Evolutionary conservation across 2,329 filamentous ascomycete genomes (phyloP), one percentile per base, ranked within the genome.

Genomic region (Sclerotinia glacialis): DNA sequence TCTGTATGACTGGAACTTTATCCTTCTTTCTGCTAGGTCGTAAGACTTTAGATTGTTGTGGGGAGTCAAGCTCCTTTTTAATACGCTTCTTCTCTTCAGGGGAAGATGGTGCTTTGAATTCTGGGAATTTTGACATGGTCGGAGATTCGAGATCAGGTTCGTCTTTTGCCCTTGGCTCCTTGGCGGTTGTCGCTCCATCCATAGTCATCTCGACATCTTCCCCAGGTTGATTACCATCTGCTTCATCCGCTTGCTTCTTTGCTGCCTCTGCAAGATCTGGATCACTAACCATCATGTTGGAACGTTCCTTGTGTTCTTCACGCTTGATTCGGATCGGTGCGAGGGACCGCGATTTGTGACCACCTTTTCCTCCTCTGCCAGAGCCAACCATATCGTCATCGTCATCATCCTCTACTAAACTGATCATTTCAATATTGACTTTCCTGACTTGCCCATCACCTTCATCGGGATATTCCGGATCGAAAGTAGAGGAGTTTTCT

Each of bases 1-100:
- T 85, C 69, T 84, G 81, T 47, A 83, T 77, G 28, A 79, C 77
- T 0, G 80, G 81, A 56, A 78, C 77, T 46, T 53, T 61, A 16
- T 50, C 44, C 47, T 65, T 65, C 46, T 42, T 50, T 50, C 21
- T 56, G 21, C 26, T 55, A 21, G 42, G 42, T 44, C 58, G 54
- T 21, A 26, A 21, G n/a, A 42, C 23, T 54, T 37, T 60, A 6
- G 44, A 40, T 26, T 65, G 46, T 40, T 49, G 42, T 18, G 59
- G 23, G 40, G 46, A 55, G 31, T 37, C 23, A n/a, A 46, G 52
- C 49, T 63, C 61, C 23, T 40, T 70, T 50, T 61, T 61, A 2
- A 16, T 31, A 37, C 26, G 55, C 21, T 50, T 65, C 46, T 60
- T 65, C 28, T 65, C 21, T 61, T 69, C 61, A 3, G 64, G 64